Base-by-base conservation (phyloP, 805 yeast genomes). In the Sugiyamaella floridensis region DNA sequence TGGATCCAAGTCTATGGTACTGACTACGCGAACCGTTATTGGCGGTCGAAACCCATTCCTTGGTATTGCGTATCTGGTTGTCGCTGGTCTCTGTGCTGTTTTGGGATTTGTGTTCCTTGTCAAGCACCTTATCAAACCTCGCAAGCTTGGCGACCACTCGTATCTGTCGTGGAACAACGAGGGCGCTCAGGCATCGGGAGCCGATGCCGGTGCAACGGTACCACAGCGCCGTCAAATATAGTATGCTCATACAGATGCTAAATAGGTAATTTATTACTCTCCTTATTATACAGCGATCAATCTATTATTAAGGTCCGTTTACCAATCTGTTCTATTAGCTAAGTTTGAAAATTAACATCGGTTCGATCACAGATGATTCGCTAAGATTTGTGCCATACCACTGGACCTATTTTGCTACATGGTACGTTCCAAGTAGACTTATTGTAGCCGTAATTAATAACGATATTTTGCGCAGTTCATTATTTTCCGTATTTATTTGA, bases 31-130 rank as follows among this genome's bases (percentile, higher is more conserved):
- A 55, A 78, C 87, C 41, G 82, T 84, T 1, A 77, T 89, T 59
- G 99, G 99, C 10, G 97, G 97, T 12, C 75, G 96, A 48, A 89
- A 92, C 67, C 67, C 85, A 68, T 82, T 87, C 58, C 69, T 93
- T 55, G 97, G 97, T 2, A 78, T 93, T 16, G 84, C 95, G 15
- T 93, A 86, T 67, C 67, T 90, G 50, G 82, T 89, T 4, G 92
- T 89, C 10, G 97, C 96, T 0, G 88, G 85, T 0, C 64, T 92
- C 5, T 77, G 89, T 26, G 74, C 86, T 40, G 67, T 84, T 8
- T 82, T 88, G 61, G 95, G 87, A 43, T 67, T 86, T 1, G 76
- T 81, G 9, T 93, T 93, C 71, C 72, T 92, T 61, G 67, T 86
- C 50, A 89, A 90, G 68, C 90, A 89, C 59, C 71, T 92, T 47